These are phyloP conservation scores for Citrus reticulata DNA, from an alignment of 345 rosid genomes.

Conservation along the genomic window DNA sequence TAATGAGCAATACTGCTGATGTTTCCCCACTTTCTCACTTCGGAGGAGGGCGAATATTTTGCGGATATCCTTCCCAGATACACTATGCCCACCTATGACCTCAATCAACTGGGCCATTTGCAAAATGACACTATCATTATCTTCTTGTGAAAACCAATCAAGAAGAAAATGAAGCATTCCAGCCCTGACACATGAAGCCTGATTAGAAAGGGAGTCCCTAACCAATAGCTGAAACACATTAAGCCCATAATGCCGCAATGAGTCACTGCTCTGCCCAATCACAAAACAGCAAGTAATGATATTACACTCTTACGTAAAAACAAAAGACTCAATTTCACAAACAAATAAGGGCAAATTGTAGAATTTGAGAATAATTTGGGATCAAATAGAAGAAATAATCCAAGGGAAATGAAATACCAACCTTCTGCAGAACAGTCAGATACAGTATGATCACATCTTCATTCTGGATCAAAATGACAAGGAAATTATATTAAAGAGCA, in stretches of 20 bases:
- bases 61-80: conserved; percentile 97
- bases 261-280: conserved; percentile 99
- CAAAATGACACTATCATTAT: conserved; percentile 62
- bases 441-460: conserved; percentile 93
- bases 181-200: conserved; percentile 85
- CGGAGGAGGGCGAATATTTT: conserved; percentile 93
- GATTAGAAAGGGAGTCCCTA: conserved; percentile 85
- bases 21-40: conserved; percentile 81
- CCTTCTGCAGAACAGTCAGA: conserved; percentile 90
- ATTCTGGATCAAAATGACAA: conserved; percentile 53
- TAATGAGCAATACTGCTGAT: conserved; percentile 80
- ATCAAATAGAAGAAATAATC: neutral
- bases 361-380: neutral
- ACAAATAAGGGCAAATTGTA: neutral
- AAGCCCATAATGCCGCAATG: conserved; percentile 80
- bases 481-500: conserved; percentile 24
- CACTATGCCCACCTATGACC: conserved; percentile 95
- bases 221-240: conserved; percentile 75
- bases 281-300: conserved; percentile 41
- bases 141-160: conserved; percentile 91
- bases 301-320: neutral
- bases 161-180: conserved; percentile 95
- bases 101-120: conserved; percentile 82
- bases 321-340: neutral
- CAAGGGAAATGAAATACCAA: conserved; percentile 41